phyloP scores from a whole-genome alignment of 768 basidiomycete genomes.

The Amylocystis lapponica region DNA sequence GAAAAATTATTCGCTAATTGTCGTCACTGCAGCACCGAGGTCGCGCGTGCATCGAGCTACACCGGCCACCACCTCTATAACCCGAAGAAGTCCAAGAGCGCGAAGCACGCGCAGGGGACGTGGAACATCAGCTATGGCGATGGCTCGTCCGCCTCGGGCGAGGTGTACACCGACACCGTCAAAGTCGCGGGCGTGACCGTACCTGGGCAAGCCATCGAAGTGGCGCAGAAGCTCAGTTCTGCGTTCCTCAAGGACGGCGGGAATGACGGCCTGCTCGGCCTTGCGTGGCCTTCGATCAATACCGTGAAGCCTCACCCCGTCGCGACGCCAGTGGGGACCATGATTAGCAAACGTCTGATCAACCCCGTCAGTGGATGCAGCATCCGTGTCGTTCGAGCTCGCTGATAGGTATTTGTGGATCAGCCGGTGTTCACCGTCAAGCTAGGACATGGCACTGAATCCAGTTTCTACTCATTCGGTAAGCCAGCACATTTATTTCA shows the following conservation, averaged over 20 bases:
- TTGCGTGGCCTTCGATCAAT: slow-evolving; percentile 34
- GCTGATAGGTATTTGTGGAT: too few species aligned
- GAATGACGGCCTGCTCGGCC: slow-evolving; percentile 33
- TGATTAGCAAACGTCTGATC: slow-evolving; percentile 31
- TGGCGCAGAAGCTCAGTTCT: slow-evolving; percentile 28
- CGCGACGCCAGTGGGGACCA: slow-evolving; percentile 34
- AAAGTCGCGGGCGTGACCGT: slow-evolving; percentile 30
- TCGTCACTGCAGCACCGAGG: slow-evolving; percentile 21
- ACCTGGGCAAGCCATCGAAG: slow-evolving; percentile 32
- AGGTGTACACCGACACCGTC: slow-evolving; percentile 34
- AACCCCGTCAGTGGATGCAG: slow-evolving; percentile 11
- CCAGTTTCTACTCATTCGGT: slow-evolving; percentile 37
- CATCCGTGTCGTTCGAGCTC: too few species aligned
- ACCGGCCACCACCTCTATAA: slow-evolving; percentile 24
- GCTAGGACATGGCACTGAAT: slow-evolving; percentile 29
- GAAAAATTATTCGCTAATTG: too few species aligned
- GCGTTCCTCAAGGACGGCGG: slow-evolving; percentile 30
- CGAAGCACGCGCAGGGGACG: slow-evolving; percentile 18
- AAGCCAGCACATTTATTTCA: too few species aligned
- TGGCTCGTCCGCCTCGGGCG: slow-evolving; percentile 31
- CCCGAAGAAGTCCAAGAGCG: slow-evolving; percentile 25
- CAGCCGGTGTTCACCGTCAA: slow-evolving; percentile 32
- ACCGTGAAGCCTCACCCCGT: slow-evolving; percentile 30
- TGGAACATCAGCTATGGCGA: slow-evolving; percentile 38
- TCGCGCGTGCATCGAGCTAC: slow-evolving; percentile 17